Conservation (phyloP, 352 stramenopile species). For the Globisporangium megalacanthum region DNA sequence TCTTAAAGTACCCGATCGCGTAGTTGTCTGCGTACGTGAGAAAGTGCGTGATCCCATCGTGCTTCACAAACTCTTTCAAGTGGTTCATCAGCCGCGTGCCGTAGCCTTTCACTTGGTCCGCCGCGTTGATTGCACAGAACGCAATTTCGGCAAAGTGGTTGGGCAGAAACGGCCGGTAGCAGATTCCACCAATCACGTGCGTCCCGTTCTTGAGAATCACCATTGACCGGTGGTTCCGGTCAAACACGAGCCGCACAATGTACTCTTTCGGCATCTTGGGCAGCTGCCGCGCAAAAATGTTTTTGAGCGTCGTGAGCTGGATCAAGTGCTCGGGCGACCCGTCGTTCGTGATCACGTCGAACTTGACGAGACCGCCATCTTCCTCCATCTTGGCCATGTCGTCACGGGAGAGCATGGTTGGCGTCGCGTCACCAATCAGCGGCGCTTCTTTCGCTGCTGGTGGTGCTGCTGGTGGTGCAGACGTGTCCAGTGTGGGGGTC, state of each 20-base stretch:
- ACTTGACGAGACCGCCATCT: conserved; percentile 70
- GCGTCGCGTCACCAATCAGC: conserved; percentile 13
- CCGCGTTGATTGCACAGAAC: conserved; percentile 97
- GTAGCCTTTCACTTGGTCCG: conserved; percentile 96
- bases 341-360: conserved; percentile 91
- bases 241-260: conserved; percentile 98
- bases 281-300: conserved; percentile 97
- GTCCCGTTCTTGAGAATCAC: conserved; percentile 90
- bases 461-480: not conserved
- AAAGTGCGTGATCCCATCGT: conserved; percentile 90
- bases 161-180: conserved; percentile 93
- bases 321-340: conserved; percentile 83
- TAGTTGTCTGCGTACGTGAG: conserved; percentile 99
- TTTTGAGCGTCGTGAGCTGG: conserved; percentile 95
- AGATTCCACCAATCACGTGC: conserved; percentile 97
- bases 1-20: conserved; percentile 99
- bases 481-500: not conserved
- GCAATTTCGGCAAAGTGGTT: conserved; percentile 99
- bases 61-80: conserved; percentile 96
- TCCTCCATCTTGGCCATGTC: conserved; percentile 88
- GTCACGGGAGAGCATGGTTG: conserved; percentile 73
- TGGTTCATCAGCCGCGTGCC: conserved; percentile 99
- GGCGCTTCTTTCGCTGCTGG: not conserved
- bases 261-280: conserved; percentile 99
- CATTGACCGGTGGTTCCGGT: conserved; percentile 93